A percentile compares a stretch with the other conserved stretches of the same genome.
Conservation (phyloP, 2,329 filamentous ascomycete species). For the Hypoxylon sp. region DNA sequence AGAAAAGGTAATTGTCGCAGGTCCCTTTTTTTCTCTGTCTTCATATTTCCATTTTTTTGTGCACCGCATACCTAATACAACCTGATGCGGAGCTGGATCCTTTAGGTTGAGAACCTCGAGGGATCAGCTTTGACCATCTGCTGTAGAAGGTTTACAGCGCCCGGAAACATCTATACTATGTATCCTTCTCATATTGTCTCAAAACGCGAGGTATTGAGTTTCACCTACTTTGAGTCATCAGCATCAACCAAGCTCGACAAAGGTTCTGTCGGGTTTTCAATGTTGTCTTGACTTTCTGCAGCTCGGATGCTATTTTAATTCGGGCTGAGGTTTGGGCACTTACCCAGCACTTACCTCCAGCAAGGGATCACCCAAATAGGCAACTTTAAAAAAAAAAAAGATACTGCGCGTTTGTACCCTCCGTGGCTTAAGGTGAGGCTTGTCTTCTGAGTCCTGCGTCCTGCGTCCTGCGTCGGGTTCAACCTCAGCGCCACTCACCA, state of each 20-base stretch:
- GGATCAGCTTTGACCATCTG: neutral
- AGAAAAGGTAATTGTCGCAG: constrained; percentile 22
- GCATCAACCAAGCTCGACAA: neutral
- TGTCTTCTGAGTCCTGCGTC: constrained; percentile 1
- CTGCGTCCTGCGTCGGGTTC: neutral
- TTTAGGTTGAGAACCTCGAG: neutral
- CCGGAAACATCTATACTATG: neutral
- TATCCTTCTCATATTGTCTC: neutral
- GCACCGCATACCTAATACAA: neutral
- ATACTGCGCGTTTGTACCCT: constrained; percentile 8
- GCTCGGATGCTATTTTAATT: neutral
- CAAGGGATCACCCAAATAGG: neutral
- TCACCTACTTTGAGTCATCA: neutral
- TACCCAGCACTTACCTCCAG: neutral
- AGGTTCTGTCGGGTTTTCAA: neutral
- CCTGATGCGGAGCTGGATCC: constrained; percentile 13
- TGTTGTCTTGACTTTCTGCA: neutral
- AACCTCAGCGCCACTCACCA: constrained; percentile 10
- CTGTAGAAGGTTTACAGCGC: neutral
- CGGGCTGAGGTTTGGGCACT: neutral
- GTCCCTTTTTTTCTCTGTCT: constrained; percentile 9
- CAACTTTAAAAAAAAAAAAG: constrained; percentile 2
- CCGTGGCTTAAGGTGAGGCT: constrained; percentile 38
- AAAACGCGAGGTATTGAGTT: neutral
- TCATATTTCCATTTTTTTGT: neutral